Conservation (phyloP, 2,329 filamentous ascomycete species). For the Eutypella sp. region DNA sequence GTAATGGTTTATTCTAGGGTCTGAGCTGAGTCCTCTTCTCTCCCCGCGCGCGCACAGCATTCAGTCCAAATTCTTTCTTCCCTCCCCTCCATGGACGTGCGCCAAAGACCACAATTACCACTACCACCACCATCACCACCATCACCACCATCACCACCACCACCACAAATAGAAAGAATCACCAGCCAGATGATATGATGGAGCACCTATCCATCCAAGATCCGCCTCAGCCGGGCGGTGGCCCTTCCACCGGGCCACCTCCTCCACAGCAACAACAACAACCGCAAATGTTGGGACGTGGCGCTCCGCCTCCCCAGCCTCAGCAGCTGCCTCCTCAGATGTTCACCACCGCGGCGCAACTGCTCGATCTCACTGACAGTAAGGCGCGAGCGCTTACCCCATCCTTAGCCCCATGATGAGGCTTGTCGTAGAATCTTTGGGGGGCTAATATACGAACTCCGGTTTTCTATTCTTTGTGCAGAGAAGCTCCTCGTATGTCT, state of each 20-base stretch:
- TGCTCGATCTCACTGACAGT: conserved; percentile 97
- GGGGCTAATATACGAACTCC: too few relatives aligned
- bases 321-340: conserved; percentile 83
- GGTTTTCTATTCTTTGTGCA: too few relatives aligned
- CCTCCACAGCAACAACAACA: too few relatives aligned
- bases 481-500: conserved; percentile 93
- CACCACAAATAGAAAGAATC: conserved; percentile 1
- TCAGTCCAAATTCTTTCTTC: neutral
- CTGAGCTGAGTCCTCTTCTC: too few relatives aligned
- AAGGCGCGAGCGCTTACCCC: conserved; percentile 46
- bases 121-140: too few relatives aligned
- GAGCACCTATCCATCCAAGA: conserved; percentile 51
- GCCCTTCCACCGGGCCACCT: conserved; percentile 5
- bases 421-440: too few relatives aligned
- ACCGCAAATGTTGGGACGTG: conserved; percentile 23
- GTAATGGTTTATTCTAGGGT: too few relatives aligned
- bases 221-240: conserved; percentile 37
- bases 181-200: conserved; percentile 37
- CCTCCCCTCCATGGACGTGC: conserved; percentile 19
- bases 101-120: conserved; percentile 5
- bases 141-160: too few relatives aligned
- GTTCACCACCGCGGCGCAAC: conserved; percentile 95
- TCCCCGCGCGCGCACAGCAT: too few relatives aligned
- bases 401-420: too few relatives aligned
- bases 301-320: conserved; percentile 36